Base-by-base conservation (phyloP, 257 asterid genomes). In the Dorcoceras hygrometricum region DNA sequence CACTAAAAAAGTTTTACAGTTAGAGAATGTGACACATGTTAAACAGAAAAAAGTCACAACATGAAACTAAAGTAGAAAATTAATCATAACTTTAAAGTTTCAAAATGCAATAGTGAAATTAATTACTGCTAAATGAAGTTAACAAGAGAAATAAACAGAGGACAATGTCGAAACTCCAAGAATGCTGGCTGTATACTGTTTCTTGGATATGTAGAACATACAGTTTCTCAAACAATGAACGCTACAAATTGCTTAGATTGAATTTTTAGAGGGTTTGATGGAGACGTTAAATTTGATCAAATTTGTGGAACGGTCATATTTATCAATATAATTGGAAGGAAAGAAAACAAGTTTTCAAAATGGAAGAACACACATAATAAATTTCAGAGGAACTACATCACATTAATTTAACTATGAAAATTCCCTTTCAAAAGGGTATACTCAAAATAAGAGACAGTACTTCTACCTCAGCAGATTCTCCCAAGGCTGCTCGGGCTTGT, bases 401-500 rank as follows among this genome's bases (percentile, higher is more conserved):
- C n/a, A n/a, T n/a, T n/a, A n/a, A n/a, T n/a, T n/a, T 62, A 54
- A 55, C 20, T 14, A 27, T 43, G 18, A 67, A 51, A 31, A 62
- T 50, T 59, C 26, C 57, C 46, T 58, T 2, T 36, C 28, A 29
- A 12, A 55, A 32, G 53, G 18, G 29, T 65, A 61, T 55, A 61
- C 62, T 64, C 57, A 39, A 58, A 34, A 62, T 25, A 28, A n/a
- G 26, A 53, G 18, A 79, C 39, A 71, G 5, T 4, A 14, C 8
- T 20, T 62, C 63, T 71, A 93, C 99, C 97, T 85, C 87, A 25
- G 86, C 95, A 78, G 90, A 90, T 80, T 93, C 97, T 75, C 99
- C 97, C 79, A 94, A 78, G 61, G 99, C 97, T 58, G 99, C 99
- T 75, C 84, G 90, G 62, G 97, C 99, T 81, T 94, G 99, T 63